phyloP scores from a whole-genome alignment of 1,139 yeast genomes.

The Hemisphaericaspora xylofermentans region DNA sequence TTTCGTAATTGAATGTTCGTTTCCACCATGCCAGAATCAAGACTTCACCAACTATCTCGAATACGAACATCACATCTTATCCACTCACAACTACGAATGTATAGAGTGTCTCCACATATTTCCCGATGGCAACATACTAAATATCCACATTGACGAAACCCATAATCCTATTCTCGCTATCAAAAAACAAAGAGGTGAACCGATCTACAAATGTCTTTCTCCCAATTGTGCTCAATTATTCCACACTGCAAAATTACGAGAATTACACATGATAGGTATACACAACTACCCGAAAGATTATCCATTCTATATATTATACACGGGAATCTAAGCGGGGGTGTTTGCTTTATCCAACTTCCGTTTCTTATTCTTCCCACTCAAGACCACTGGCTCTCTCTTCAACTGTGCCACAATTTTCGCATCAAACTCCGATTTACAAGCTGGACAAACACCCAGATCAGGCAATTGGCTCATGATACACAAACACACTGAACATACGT shows the following conservation, averaged over 20 bases:
- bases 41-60: slow-evolving; percentile 18
- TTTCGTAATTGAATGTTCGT: slow-evolving; percentile 9
- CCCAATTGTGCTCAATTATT: slow-evolving; percentile 34
- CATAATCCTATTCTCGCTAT: slow-evolving; percentile 51
- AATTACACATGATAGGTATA: slow-evolving; percentile 46
- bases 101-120: slow-evolving; percentile 40
- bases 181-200: slow-evolving; percentile 36
- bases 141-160: slow-evolving; percentile 50
- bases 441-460: slow-evolving; percentile 54
- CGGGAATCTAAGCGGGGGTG: slow-evolving; percentile 15
- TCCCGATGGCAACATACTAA: slow-evolving; percentile 38
- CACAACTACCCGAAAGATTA: slow-evolving; percentile 51
- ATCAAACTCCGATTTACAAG: slow-evolving; percentile 52
- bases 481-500: slow-evolving; percentile 91
- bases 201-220: slow-evolving; percentile 41
- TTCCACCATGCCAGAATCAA: slow-evolving; percentile 15
- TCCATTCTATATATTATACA: slow-evolving; percentile 38
- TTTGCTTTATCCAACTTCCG: slow-evolving; percentile 27
- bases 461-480: slow-evolving; percentile 73
- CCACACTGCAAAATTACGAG: slow-evolving; percentile 34
- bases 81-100: slow-evolving; percentile 33
- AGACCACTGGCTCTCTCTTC: slow-evolving; percentile 55
- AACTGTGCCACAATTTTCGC: slow-evolving; percentile 43
- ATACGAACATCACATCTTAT: slow-evolving; percentile 33
- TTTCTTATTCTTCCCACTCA: slow-evolving; percentile 38